phyloP scores from a whole-genome alignment of 495 filamentous ascomycete genomes.

The Aspergillus baeticus region DNA sequence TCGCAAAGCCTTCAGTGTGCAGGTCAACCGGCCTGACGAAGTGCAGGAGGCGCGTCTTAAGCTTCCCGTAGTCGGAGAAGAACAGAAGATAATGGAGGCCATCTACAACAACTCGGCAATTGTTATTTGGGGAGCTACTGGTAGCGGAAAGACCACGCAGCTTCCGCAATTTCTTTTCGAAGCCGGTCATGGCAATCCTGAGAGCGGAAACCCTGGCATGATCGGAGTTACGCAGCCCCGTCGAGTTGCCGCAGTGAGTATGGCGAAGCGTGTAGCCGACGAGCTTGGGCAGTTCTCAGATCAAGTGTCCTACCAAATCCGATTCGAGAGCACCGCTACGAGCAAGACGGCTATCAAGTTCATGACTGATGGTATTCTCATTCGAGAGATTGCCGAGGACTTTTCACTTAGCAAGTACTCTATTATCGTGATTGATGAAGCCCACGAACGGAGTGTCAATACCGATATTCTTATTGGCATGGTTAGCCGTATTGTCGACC shows the following conservation, averaged over 20 bases:
- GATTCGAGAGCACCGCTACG: conserved; percentile 84
- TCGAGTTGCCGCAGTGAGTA: conserved; percentile 89
- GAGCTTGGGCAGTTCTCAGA: conserved; percentile 71
- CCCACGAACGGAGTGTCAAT: conserved; percentile 95
- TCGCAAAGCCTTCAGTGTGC: conserved; percentile 74
- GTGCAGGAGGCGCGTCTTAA: conserved; percentile 77
- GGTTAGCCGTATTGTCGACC: conserved; percentile 85
- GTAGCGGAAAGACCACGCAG: conserved; percentile 96
- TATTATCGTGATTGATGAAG: conserved; percentile 92
- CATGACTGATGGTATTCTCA: conserved; percentile 97
- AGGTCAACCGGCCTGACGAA: conserved; percentile 65
- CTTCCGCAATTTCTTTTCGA: conserved; percentile 95
- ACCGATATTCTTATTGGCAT: conserved; percentile 97
- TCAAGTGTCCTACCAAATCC: conserved; percentile 88
- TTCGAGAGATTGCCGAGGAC: conserved; percentile 88
- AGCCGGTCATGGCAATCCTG: conserved; percentile 80
- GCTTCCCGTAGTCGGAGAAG: conserved; percentile 88
- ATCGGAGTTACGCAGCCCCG: conserved; percentile 95
- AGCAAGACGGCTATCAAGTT: conserved; percentile 93
- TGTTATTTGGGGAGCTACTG: conserved; percentile 93
- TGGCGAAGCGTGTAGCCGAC: conserved; percentile 86
- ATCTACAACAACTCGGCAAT: conserved; percentile 84
- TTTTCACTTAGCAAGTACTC: conserved; percentile 93
- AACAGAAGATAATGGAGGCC: conserved; percentile 98
- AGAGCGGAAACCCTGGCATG: conserved; percentile 79